Evolutionary conservation across 2,329 filamentous ascomycete genomes (phyloP).

Genomic region (Pestalotiopsis sp.): DNA sequence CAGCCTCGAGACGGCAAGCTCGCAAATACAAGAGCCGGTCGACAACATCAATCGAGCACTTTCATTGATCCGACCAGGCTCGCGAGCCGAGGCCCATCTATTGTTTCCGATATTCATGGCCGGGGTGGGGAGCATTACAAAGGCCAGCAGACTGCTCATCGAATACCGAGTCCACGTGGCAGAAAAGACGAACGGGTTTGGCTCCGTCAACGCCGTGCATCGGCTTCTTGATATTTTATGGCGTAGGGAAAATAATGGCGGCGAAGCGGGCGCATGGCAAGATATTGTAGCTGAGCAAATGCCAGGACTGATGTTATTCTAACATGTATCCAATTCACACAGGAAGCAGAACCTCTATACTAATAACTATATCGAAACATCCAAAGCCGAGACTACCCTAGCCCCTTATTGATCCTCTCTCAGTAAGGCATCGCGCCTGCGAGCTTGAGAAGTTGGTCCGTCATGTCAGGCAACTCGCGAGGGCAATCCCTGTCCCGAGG

Average conservation of each 20-base stretch:
- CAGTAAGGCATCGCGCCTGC: slow-evolving; percentile 29
- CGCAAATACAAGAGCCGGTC: neutral
- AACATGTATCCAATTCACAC: neutral
- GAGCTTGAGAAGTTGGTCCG: slow-evolving; percentile 29
- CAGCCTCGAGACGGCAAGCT: neutral
- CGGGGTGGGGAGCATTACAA: neutral
- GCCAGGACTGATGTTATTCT: slow-evolving; percentile 1
- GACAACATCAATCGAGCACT: neutral
- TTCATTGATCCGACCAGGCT: slow-evolving; percentile 1
- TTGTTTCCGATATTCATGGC: slow-evolving; percentile 4
- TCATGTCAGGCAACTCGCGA: slow-evolving; percentile 27
- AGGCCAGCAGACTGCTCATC: neutral
- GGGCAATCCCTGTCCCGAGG: slow-evolving; percentile 24
- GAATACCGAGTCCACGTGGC: neutral
- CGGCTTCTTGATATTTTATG: neutral
- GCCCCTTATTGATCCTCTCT: neutral
- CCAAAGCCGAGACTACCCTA: neutral
- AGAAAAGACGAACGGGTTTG: neutral
- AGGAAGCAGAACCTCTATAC: neutral
- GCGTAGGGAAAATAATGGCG: neutral
- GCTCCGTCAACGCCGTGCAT: neutral
- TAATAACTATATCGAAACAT: neutral
- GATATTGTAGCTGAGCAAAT: neutral
- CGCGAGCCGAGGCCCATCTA: neutral
- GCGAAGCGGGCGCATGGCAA: slow-evolving; percentile 1